Percentiles rank a stretch among this genome's conserved stretches.
Evolutionary conservation across 257 asterid species (phyloP).

Genomic region (Solanum raphanifolium): DNA sequence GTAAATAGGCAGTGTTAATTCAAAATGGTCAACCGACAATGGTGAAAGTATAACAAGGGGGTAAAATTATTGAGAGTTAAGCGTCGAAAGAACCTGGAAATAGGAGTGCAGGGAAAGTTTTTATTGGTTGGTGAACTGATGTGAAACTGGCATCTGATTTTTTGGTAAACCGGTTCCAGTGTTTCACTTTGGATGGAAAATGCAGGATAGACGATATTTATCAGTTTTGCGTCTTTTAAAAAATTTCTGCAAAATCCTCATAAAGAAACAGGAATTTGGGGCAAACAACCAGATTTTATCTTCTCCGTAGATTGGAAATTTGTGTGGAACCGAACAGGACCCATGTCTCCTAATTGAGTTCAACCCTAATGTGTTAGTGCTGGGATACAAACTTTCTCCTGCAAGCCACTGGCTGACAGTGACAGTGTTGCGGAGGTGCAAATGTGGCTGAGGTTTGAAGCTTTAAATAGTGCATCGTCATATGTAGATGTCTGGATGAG

Average conservation of each 20-base stretch:
- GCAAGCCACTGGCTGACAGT: background rate
- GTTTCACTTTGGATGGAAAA: background rate
- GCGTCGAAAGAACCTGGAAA: background rate
- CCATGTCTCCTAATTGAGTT: background rate
- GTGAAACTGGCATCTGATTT: background rate
- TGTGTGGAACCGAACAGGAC: background rate
- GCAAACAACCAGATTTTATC: background rate
- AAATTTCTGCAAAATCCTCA: background rate
- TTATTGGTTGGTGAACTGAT: background rate
- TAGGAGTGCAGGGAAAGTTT: background rate
- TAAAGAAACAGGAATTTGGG: background rate
- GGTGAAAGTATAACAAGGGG: background rate
- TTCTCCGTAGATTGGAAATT: background rate
- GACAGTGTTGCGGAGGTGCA: background rate
- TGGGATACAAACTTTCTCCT: background rate
- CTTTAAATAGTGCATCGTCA: background rate
- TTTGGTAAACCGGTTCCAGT: background rate
- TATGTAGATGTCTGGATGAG: background rate
- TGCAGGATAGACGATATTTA: background rate
- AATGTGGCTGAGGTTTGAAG: background rate
- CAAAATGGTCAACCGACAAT: background rate
- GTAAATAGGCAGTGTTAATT: background rate
- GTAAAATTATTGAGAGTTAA: background rate
- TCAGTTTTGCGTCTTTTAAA: background rate
- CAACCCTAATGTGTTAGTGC: background rate